Conservation (phyloP, 208 protist genomes). For the Leishmania braziliensis region DNA sequence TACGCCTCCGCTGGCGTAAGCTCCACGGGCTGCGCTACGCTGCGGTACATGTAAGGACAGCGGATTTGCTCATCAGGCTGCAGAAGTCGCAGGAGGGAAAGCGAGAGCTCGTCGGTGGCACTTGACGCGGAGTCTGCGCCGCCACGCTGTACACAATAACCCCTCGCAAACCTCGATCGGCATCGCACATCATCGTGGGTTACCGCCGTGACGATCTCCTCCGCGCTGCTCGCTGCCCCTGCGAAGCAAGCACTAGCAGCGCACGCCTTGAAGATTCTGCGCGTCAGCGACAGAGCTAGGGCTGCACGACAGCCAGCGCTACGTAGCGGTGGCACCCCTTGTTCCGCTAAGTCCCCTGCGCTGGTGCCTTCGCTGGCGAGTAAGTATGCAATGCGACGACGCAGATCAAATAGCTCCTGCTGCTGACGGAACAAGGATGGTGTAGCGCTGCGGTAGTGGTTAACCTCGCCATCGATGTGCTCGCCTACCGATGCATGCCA, state of each 20-base stretch:
- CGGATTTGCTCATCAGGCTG: not conserved
- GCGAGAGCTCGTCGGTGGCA: not conserved
- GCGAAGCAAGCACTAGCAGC: not conserved
- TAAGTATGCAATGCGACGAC: constrained; percentile 33
- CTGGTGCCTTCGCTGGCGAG: constrained; percentile 12
- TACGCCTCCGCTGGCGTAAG: constrained; percentile 8
- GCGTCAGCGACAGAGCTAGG: constrained; percentile 24
- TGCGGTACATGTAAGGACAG: constrained; percentile 5
- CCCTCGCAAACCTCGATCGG: not conserved
- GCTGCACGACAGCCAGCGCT: constrained; percentile 14
- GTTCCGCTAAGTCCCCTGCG: too few species aligned
- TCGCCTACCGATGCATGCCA: not conserved
- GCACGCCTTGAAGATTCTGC: constrained; percentile 12
- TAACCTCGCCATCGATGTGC: not conserved
- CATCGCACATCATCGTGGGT: not conserved
- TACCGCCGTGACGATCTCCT: not conserved
- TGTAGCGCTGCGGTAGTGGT: not conserved
- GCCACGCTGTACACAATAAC: not conserved
- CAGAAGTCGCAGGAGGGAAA: not conserved
- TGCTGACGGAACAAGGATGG: constrained; percentile 19
- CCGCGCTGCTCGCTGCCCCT: not conserved
- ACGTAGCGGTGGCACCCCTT: not conserved
- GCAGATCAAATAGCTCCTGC: constrained; percentile 24
- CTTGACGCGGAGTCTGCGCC: not conserved
- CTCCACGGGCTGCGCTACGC: constrained; percentile 14